Percentiles rank a stretch among this genome's conserved stretches.
Conservation (phyloP, 1,284 basidiomycete genomes). For the Fomitopsis pinicola region DNA sequence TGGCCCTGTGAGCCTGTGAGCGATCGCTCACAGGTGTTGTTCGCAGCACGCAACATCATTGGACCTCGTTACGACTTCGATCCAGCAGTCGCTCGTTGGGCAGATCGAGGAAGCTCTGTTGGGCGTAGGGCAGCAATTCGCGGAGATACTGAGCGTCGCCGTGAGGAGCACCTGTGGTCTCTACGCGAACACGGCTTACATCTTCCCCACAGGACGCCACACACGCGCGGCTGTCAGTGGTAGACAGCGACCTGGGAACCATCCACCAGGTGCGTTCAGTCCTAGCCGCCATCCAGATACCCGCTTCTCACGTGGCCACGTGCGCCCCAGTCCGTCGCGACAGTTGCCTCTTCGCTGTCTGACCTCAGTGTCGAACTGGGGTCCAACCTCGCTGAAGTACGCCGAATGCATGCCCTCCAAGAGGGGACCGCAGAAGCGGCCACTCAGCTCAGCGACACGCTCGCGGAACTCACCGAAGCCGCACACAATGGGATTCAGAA, state of each 20-base stretch:
- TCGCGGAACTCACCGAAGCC: conserved; percentile 34
- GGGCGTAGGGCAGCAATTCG: conserved; percentile 11
- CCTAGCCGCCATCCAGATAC: neutral
- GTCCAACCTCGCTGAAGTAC: conserved; percentile 22
- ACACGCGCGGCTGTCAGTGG: conserved; percentile 18
- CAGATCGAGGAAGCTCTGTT: neutral
- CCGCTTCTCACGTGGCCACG: neutral
- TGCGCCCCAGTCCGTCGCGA: conserved; percentile 6
- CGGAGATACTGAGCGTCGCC: conserved; percentile 6
- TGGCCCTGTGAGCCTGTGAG: neutral
- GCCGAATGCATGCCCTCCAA: conserved; percentile 29
- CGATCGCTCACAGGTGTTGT: no score
- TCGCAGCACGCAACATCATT: conserved; percentile 6
- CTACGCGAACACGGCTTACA: neutral
- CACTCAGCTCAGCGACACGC: conserved; percentile 27
- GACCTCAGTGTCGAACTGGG: conserved; percentile 24
- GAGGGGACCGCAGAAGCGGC: conserved; percentile 32
- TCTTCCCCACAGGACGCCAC: conserved; percentile 20
- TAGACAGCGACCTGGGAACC: conserved; percentile 22
- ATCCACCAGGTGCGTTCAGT: conserved; percentile 26
- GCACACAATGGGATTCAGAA: conserved; percentile 20
- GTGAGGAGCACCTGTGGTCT: conserved; percentile 6
- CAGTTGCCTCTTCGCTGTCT: conserved; percentile 19
- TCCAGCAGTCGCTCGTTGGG: neutral
- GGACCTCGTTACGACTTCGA: conserved; percentile 5